phyloP scores from a whole-genome alignment of 2,329 filamentous ascomycete species.

The Fusarium devonianum region DNA sequence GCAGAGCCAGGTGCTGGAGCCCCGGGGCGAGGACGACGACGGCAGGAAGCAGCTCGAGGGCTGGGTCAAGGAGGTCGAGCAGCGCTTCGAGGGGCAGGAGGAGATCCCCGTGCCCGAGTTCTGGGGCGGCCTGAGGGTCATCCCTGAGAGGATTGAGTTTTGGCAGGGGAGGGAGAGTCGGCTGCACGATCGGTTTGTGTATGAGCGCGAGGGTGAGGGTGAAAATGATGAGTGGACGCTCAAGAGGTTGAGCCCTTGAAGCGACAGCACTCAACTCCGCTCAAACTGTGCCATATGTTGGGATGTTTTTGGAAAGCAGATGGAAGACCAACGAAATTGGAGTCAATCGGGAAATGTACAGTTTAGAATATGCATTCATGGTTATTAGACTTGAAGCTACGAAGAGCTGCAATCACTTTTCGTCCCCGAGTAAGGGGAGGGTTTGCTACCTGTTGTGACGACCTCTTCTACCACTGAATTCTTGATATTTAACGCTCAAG shows the following conservation, averaged over 20 bases:
- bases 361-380: neutral
- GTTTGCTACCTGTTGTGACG: too few species aligned
- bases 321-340: too few species aligned
- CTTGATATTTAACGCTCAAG: neutral
- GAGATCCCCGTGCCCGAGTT: constrained; percentile 90
- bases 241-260: constrained; percentile 72
- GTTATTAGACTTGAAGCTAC: constrained; percentile 1
- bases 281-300: too few species aligned
- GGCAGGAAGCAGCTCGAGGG: constrained; percentile 77
- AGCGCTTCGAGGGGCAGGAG: constrained; percentile 75
- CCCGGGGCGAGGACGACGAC: constrained; percentile 60
- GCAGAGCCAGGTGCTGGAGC: constrained; percentile 79
- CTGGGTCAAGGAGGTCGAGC: constrained; percentile 79
- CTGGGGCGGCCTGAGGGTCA: constrained; percentile 89
- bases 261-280: neutral
- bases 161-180: constrained; percentile 92
- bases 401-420: neutral
- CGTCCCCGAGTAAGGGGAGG: too few species aligned
- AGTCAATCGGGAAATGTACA: too few species aligned
- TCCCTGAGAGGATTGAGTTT: constrained; percentile 90
- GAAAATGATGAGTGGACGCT: constrained; percentile 64
- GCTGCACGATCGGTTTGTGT: constrained; percentile 92
- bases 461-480: too few species aligned
- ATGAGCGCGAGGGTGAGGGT: constrained; percentile 66
- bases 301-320: neutral